Conservation (phyloP, 768 basidiomycete genomes). For the Amanita rimosa region DNA sequence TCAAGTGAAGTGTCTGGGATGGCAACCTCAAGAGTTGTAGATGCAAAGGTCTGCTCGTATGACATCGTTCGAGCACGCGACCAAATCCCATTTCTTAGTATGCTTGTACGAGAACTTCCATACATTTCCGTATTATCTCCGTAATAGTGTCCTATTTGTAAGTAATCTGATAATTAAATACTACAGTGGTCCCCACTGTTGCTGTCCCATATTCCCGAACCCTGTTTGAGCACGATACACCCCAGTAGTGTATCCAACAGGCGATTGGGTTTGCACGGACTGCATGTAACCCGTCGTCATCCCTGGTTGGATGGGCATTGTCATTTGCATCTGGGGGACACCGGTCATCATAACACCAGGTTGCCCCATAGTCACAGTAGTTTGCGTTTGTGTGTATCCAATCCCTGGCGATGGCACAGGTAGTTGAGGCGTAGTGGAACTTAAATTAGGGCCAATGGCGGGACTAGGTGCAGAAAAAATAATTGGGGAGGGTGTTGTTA, state of each 20-base stretch:
- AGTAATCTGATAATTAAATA: background rate
- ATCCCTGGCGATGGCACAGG: background rate
- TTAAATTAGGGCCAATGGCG: background rate
- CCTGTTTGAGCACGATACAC: background rate
- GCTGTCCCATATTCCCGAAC: background rate
- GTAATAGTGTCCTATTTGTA: too few relatives aligned
- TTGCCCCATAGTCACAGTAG: background rate
- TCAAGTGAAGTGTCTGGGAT: constrained; percentile 55
- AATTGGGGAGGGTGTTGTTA: background rate
- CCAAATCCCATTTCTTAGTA: too few relatives aligned
- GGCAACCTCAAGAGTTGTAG: constrained; percentile 46
- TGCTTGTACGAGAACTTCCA: too few relatives aligned
- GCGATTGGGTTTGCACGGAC: background rate
- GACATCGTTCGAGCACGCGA: constrained; percentile 18
- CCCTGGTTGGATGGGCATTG: constrained; percentile 1
- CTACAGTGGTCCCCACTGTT: constrained; percentile 5
- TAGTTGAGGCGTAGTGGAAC: constrained; percentile 1
- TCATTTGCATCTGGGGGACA: constrained; percentile 4
- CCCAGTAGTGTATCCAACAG: background rate
- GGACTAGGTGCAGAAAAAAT: constrained; percentile 5
- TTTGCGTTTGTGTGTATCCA: background rate
- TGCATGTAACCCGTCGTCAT: background rate
- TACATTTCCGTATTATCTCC: too few relatives aligned
- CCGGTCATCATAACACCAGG: constrained; percentile 1
- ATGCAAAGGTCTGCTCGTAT: constrained; percentile 54